Base-by-base conservation (phyloP, 768 basidiomycete species). In the Termitomyces sp. region DNA sequence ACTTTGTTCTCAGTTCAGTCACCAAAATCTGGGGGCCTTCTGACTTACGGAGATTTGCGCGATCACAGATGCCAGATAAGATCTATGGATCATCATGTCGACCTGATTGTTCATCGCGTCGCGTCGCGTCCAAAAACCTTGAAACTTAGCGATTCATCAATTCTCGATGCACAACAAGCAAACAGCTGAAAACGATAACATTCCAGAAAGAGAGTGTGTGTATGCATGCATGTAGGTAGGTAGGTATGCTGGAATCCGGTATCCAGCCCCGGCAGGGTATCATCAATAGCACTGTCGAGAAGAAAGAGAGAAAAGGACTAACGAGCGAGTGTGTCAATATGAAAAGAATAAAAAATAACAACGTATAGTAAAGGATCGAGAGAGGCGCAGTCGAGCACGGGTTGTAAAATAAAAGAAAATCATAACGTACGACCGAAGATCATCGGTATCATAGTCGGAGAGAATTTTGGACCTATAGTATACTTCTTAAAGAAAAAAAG, bases 201-300 rank as follows among this genome's bases (percentile, higher is more conserved):
- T 50, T 57, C n/a, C 18, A 33, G 55, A 59, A 36, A 28, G 36
- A 8, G 50, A 18, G 23, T 51, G 35, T 26, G 10, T 49, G 48
- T 28, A 44, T 52, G 55, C 61, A 63, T 57, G 55, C 40, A 53
- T 16, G 36, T 6, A 43, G 41, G 58, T 56, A 59, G 43, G 56
- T 51, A 51, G 51, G 36, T 26, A 38, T 38, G 38, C 41, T 56
- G 51, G 44, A 53, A 58, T 61, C 63, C 61, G 57, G 61, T 54
- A 56, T 59, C 63, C 65, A 62, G 63, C 61, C 61, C 63, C 63
- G 61, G 59, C 55, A 32, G 65, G 65, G 65, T 66, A 66, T 66
- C 61, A 63, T 63, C 63, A 66, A 61, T 62, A 64, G 57, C 60
- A 58, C 57, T 62, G 61, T 59, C 32, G 53, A 49, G 36, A 33